A percentile compares a stretch with the other conserved stretches of the same genome.
Conservation (phyloP, 805 yeast species). For the Grigorovia transvaalensis region DNA sequence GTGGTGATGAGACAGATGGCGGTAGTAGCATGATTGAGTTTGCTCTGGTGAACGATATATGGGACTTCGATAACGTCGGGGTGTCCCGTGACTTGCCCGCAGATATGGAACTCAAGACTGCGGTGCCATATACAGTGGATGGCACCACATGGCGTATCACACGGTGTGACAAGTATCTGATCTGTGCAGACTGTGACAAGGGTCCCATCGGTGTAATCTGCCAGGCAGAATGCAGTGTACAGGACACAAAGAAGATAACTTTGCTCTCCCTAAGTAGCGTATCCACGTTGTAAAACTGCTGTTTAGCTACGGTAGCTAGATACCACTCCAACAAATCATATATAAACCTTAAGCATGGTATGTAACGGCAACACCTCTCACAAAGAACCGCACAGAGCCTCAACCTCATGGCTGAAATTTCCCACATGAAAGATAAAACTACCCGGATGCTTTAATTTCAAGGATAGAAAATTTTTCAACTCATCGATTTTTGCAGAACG, state of each 20-base stretch:
- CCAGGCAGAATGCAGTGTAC: constrained; percentile 28
- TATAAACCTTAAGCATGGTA: too few relatives aligned
- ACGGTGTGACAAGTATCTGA: constrained; percentile 41
- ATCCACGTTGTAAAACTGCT: not conserved
- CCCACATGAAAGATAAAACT: not conserved
- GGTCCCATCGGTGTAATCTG: constrained; percentile 64
- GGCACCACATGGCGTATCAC: constrained; percentile 17
- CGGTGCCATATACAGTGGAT: constrained; percentile 12
- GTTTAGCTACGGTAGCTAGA: too few relatives aligned
- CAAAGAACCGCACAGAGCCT: not conserved
- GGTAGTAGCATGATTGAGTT: constrained; percentile 20
- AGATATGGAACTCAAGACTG: constrained; percentile 7
- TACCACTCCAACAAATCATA: too few relatives aligned
- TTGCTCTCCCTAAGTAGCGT: not conserved
- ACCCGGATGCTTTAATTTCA: not conserved
- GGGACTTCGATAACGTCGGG: constrained; percentile 76
- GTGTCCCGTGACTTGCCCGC: constrained; percentile 40
- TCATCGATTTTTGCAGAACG: not conserved
- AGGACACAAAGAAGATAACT: constrained; percentile 19
- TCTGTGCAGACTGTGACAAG: constrained; percentile 68
- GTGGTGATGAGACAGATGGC: not conserved
- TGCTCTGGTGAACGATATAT: constrained; percentile 43
- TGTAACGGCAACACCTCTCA: too few relatives aligned
- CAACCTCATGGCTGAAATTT: not conserved
- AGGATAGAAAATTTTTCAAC: not conserved